These are phyloP conservation scores for Epichloe elymi DNA, from an alignment of 2,329 filamentous ascomycete species.

Conservation along the genomic window DNA sequence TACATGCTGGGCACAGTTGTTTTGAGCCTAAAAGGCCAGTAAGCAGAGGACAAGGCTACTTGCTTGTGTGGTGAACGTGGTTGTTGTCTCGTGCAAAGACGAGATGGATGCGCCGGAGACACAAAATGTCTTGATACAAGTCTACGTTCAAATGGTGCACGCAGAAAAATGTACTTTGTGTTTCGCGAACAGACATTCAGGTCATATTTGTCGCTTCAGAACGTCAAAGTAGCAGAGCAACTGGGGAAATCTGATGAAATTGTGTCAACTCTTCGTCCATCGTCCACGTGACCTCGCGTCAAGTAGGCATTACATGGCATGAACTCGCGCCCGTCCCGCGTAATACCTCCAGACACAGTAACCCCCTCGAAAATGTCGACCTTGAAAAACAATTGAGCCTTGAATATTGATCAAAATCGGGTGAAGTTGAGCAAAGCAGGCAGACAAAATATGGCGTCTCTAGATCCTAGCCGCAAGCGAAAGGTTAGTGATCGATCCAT, in stretches of 20 bases:
- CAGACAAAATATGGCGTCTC: constrained; percentile 13
- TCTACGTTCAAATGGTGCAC: not conserved
- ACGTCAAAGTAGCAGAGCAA: too few relatives aligned
- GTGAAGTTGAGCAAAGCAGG: not conserved
- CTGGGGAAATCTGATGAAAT: not conserved
- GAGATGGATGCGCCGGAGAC: not conserved
- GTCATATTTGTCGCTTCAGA: not conserved
- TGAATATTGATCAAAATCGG: not conserved
- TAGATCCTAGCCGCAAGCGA: constrained; percentile 17
- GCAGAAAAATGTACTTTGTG: not conserved
- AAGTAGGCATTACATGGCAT: too few relatives aligned
- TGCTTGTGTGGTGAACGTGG: not conserved
- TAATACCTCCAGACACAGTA: not conserved
- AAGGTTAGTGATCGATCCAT: constrained; percentile 28
- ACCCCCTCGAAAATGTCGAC: too few relatives aligned
- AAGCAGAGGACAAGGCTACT: not conserved
- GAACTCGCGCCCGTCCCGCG: not conserved
- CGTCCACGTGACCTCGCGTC: constrained; percentile 4
- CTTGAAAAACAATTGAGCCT: too few relatives aligned
- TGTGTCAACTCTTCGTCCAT: not conserved
- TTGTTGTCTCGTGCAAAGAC: not conserved
- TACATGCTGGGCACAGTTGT: constrained; percentile 29
- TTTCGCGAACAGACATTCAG: not conserved
- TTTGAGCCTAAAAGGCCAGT: not conserved
- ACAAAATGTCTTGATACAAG: not conserved